phyloP scores from a whole-genome alignment of 1,139 yeast species.

The Diutina siamensis region DNA sequence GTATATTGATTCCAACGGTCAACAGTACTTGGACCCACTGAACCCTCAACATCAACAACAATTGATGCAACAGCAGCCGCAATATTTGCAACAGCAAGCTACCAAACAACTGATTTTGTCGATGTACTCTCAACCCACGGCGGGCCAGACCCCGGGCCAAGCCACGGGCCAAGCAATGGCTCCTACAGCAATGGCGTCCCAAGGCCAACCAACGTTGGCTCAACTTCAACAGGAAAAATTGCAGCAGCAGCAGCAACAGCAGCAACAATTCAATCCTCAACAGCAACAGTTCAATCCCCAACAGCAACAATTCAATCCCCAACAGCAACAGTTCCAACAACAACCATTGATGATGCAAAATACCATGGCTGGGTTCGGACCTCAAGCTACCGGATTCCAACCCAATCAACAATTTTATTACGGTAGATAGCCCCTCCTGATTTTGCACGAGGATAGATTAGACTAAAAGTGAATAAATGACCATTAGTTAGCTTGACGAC shows the following conservation, averaged over 20 bases:
- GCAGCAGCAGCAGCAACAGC: slow-evolving; percentile 12
- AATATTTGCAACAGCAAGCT: slow-evolving; percentile 26
- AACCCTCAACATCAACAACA: slow-evolving; percentile 44
- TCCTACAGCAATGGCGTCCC: not conserved
- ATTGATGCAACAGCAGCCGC: slow-evolving; percentile 33
- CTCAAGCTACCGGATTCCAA: slow-evolving; percentile 8
- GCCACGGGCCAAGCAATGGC: slow-evolving; percentile 12
- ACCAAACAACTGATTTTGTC: slow-evolving; percentile 31
- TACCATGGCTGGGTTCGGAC: slow-evolving; percentile 1
- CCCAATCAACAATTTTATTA: slow-evolving; percentile 8
- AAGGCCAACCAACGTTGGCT: slow-evolving; percentile 2
- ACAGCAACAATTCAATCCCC: slow-evolving; percentile 13
- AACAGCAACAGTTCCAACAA: slow-evolving; percentile 9
- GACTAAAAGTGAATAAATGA: not conserved
- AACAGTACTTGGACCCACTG: slow-evolving; percentile 44
- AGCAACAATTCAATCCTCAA: slow-evolving; percentile 13
- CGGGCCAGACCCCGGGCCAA: slow-evolving; percentile 8
- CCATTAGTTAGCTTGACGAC: not conserved
- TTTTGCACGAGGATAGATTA: not conserved
- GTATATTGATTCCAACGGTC: slow-evolving; percentile 48
- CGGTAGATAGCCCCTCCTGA: not conserved
- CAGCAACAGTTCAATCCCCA: slow-evolving; percentile 13
- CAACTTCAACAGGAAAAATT: slow-evolving; percentile 9
- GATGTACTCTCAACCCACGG: slow-evolving; percentile 27
- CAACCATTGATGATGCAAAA: slow-evolving; percentile 8